Conservation (phyloP, 495 filamentous ascomycete genomes). For the Annulohypoxylon bovei region DNA sequence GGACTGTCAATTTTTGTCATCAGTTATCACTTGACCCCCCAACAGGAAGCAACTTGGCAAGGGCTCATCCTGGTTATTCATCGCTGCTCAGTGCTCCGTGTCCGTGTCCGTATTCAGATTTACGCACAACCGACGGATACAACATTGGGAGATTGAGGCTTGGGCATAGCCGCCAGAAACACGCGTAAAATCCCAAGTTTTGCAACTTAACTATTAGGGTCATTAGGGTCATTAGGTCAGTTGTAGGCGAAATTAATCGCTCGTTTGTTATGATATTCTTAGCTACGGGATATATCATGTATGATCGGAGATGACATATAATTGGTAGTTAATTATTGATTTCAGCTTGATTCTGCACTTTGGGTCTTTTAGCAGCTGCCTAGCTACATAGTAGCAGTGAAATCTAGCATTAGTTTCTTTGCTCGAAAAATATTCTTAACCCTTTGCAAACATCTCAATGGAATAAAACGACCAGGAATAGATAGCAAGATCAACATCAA, state of each 20-base stretch:
- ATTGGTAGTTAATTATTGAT: slow-evolving; percentile 23
- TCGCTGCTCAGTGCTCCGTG: slow-evolving; percentile 26
- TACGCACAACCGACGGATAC: slow-evolving; percentile 23
- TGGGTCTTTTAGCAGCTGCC: neutral
- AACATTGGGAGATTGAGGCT: slow-evolving; percentile 26
- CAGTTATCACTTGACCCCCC: slow-evolving; percentile 39
- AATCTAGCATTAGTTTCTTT: slow-evolving; percentile 3
- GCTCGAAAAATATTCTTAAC: neutral
- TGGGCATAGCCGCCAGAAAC: slow-evolving; percentile 32
- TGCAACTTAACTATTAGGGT: slow-evolving; percentile 16
- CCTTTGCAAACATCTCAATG: slow-evolving; percentile 19
- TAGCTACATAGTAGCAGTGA: no score
- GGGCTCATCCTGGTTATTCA: slow-evolving; percentile 23
- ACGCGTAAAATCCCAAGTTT: slow-evolving; percentile 6
- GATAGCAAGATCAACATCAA: slow-evolving; percentile 33
- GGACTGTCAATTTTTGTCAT: slow-evolving; percentile 15
- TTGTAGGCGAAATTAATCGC: slow-evolving; percentile 21
- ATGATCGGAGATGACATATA: slow-evolving; percentile 28
- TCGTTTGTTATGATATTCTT: slow-evolving; percentile 32
- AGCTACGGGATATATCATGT: slow-evolving; percentile 1
- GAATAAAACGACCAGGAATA: slow-evolving; percentile 23
- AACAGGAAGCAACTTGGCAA: slow-evolving; percentile 8
- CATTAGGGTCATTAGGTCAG: neutral
- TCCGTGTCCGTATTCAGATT: slow-evolving; percentile 41
- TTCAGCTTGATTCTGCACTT: slow-evolving; percentile 26